These are phyloP conservation scores for Dactylorhiza incarnata DNA, from an alignment of 106 monocot genomes.

Conservation along the genomic window DNA sequence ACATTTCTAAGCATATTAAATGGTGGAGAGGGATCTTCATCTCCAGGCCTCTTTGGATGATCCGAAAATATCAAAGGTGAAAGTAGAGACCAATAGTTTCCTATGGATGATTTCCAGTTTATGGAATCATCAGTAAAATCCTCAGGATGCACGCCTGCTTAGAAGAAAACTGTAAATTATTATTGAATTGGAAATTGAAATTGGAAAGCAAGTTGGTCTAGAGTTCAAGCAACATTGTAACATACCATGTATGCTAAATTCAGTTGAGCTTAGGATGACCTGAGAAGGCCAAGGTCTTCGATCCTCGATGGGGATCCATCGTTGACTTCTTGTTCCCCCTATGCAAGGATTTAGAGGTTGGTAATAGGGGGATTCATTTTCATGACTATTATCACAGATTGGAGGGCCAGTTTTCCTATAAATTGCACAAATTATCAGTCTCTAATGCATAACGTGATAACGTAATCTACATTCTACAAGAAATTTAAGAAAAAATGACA, in stretches of 20 bases:
- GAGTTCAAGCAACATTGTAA: background rate
- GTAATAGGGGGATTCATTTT: slow-evolving; percentile 78
- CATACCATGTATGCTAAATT: slow-evolving; percentile 73
- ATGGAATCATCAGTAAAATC: slow-evolving; percentile 54
- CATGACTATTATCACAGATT: slow-evolving; percentile 56
- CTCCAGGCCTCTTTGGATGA: slow-evolving; percentile 96
- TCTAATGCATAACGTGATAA: no score
- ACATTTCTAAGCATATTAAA: slow-evolving; percentile 94
- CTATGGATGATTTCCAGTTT: slow-evolving; percentile 49
- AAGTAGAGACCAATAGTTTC: slow-evolving; percentile 88
- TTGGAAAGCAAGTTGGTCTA: background rate
- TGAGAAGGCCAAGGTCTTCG: slow-evolving; percentile 59
- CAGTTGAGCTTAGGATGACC: slow-evolving; percentile 44
- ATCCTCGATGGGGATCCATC: slow-evolving; percentile 84
- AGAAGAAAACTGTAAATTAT: background rate
- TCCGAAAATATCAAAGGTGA: slow-evolving; percentile 93
- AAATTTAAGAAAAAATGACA: background rate
- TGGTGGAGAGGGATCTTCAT: slow-evolving; percentile 90
- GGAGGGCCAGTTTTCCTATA: slow-evolving; percentile 67
- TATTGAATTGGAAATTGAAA: background rate
- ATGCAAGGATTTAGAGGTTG: slow-evolving; percentile 68
- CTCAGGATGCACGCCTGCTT: slow-evolving; percentile 57
- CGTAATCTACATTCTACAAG: no score
- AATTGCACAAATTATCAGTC: background rate
- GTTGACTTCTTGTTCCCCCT: slow-evolving; percentile 55